phyloP scores from a whole-genome alignment of 805 yeast species.

The Tetrapisispora nanseiensis region DNA sequence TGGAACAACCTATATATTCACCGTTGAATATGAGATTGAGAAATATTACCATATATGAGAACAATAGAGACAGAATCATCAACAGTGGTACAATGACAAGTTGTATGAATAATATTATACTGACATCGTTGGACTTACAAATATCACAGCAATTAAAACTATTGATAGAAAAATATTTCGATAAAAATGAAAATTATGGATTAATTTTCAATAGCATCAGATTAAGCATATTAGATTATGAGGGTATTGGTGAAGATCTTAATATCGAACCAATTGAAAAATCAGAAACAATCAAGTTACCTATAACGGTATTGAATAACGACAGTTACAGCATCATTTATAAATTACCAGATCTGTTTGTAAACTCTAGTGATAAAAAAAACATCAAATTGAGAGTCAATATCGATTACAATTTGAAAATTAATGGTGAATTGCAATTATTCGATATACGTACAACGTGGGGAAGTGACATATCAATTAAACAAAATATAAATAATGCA shows the following conservation, averaged over 20 bases:
- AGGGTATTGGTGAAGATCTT: background rate
- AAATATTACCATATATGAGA: slow-evolving; percentile 11
- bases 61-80: slow-evolving; percentile 2
- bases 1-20: slow-evolving; percentile 26
- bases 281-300: slow-evolving; percentile 11
- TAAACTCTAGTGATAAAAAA: slow-evolving; percentile 2
- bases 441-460: slow-evolving; percentile 20
- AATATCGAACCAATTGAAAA: slow-evolving; percentile 14
- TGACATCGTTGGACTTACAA: slow-evolving; percentile 28
- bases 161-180: slow-evolving; percentile 9
- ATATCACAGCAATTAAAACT: slow-evolving; percentile 19
- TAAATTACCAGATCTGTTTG: slow-evolving; percentile 15
- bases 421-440: slow-evolving; percentile 1
- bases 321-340: slow-evolving; percentile 24
- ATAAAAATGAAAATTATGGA: background rate
- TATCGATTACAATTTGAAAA: slow-evolving; percentile 10
- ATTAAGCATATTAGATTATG: slow-evolving; percentile 9
- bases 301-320: slow-evolving; percentile 14
- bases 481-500: slow-evolving; percentile 8
- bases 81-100: slow-evolving; percentile 2
- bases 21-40: slow-evolving; percentile 26
- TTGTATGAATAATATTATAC: slow-evolving; percentile 13
- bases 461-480: slow-evolving; percentile 27
- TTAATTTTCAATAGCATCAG: background rate
- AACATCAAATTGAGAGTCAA: slow-evolving; percentile 13